A percentile compares a stretch with the other conserved stretches of the same genome.
Evolutionary conservation across 768 basidiomycete species (phyloP).

Genomic region (Pleurotus giganteus): DNA sequence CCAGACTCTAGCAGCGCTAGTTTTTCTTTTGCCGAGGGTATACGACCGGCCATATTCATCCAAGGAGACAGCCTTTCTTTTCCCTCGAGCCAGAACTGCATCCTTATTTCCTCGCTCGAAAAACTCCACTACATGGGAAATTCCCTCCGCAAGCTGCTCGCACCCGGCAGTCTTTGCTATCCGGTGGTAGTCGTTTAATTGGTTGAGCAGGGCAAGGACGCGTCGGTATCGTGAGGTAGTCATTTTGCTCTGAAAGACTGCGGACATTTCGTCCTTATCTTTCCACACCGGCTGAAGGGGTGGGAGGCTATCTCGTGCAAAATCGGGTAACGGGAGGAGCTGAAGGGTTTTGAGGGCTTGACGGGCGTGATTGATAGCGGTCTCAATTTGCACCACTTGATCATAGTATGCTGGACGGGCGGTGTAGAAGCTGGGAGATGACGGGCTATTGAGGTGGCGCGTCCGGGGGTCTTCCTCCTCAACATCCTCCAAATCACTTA

Average conservation of each 20-base stretch:
- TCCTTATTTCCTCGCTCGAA: constrained; percentile 68
- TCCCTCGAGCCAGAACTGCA: constrained; percentile 41
- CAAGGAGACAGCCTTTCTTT: constrained; percentile 56
- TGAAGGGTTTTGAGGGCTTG: constrained; percentile 58
- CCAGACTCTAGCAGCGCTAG: constrained; percentile 90
- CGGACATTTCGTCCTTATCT: constrained; percentile 53
- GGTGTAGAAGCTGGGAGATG: constrained; percentile 83
- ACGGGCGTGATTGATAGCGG: constrained; percentile 57
- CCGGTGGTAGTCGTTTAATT: constrained; percentile 60
- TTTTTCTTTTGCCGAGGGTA: constrained; percentile 84
- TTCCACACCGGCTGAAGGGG: constrained; percentile 69
- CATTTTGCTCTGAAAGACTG: constrained; percentile 56
- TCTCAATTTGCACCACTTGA: constrained; percentile 63
- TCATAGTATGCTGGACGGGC: constrained; percentile 75
- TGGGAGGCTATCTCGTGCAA: constrained; percentile 58
- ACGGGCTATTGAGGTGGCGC: constrained; percentile 32
- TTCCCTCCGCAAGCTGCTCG: constrained; percentile 48
- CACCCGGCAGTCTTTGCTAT: constrained; percentile 61
- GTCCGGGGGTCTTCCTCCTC: constrained; percentile 7
- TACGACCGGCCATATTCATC: constrained; percentile 86
- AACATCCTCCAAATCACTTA: neutral
- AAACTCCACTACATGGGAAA: constrained; percentile 51
- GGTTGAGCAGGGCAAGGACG: constrained; percentile 57
- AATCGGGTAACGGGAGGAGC: constrained; percentile 77
- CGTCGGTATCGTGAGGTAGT: constrained; percentile 70